Base-by-base conservation (phyloP, 768 basidiomycete species). In the Serendipita sp. region DNA sequence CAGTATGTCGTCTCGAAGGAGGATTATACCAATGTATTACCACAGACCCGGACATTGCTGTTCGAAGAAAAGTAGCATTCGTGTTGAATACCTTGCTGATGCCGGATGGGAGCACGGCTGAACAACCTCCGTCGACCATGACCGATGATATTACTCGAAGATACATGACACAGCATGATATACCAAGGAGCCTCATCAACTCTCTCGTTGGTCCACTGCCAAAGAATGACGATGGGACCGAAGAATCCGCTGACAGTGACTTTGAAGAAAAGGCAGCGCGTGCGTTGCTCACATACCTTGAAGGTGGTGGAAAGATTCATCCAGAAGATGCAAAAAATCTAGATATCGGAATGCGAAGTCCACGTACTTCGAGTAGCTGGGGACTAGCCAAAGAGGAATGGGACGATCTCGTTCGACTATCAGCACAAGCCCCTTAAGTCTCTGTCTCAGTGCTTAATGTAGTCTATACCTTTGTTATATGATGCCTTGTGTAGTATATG, bases 31-130 rank as follows among this genome's bases (percentile, higher is more conserved):
- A n/a, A 30, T 47, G 32, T 18, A 45, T 53, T 53, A 54, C 15
- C 28, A 3, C 58, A 89, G 92, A 95, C 73, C 84, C 90, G 3
- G 83, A 88, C 67, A 85, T 89, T 32, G 73, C 75, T 44, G 82
- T 93, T 63, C 85, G 92, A 18, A 80, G 90, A 64, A 94, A 94
- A 72, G 78, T 81, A 0, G 79, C 82, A 2, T 93, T 92, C 75
- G 80, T 94, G 16, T 77, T 94, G 44, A 84, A 83, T 70, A 75
- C 82, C 0, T 81, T 93, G 63, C 80, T 92, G 56, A 75, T 80
- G 0, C 86, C 86, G 1, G 75, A 71, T 30, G 67, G 70, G 15
- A 68, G 69, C 15, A 68, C 66, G 34, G 54, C 13, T 41, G 41
- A 13, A 2, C 18, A 35, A 4, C 46, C 37, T 15, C 64, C 30